Percentiles rank a stretch among this genome's conserved stretches.
These are phyloP conservation scores for Paxillus involutus DNA, from an alignment of 768 basidiomycete genomes.

Conservation along the genomic window DNA sequence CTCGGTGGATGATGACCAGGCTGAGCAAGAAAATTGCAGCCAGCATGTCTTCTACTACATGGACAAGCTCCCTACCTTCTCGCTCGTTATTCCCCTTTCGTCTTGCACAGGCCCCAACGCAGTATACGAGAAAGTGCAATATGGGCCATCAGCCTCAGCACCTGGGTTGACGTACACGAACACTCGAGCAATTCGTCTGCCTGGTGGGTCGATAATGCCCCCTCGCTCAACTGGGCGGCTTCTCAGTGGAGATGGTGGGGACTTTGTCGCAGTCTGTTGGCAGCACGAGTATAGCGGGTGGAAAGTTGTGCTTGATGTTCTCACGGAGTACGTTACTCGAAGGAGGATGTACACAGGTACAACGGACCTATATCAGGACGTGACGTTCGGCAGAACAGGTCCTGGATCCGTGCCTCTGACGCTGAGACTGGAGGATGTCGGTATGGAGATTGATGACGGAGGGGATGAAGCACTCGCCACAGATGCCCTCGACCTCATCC, in stretches of 20 bases:
- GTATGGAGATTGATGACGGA: conserved; percentile 63
- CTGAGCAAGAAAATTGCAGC: conserved; percentile 59
- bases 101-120: conserved; percentile 68
- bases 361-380: conserved; percentile 46
- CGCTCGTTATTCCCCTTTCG: conserved; percentile 66
- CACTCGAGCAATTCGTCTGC: conserved; percentile 63
- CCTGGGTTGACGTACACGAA: conserved; percentile 64
- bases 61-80: conserved; percentile 66
- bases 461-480: conserved; percentile 68
- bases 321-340: conserved; percentile 72
- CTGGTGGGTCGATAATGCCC: conserved; percentile 74
- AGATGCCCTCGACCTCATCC: conserved; percentile 76
- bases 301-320: conserved; percentile 79
- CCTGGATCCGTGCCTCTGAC: conserved; percentile 37
- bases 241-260: conserved; percentile 69
- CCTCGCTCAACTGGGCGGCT: conserved; percentile 66
- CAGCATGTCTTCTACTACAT: conserved; percentile 78
- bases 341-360: conserved; percentile 43
- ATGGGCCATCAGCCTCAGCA: conserved; percentile 47
- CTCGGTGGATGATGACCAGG: conserved; percentile 38
- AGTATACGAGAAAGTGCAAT: conserved; percentile 66
- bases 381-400: conserved; percentile 50
- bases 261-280: conserved; percentile 72
- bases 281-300: conserved; percentile 82
- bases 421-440: conserved; percentile 64